Percentiles rank a stretch among this genome's conserved stretches.
Evolutionary conservation across 495 filamentous ascomycete species (phyloP).

Genomic region (Annulohypoxylon stygium): DNA sequence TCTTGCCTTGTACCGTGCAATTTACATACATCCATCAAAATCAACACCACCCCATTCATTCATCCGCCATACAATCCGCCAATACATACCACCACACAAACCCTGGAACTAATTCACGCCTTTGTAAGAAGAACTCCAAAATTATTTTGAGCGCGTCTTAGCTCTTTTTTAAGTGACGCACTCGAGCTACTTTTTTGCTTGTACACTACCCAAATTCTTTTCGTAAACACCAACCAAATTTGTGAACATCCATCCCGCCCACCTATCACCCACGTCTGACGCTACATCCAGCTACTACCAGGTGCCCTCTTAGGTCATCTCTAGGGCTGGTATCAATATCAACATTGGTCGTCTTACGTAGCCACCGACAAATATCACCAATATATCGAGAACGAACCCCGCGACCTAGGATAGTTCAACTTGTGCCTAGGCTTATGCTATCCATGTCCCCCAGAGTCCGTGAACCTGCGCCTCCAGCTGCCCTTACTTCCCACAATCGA

Average conservation of each 20-base stretch:
- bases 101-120: background rate
- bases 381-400: constrained; percentile 15
- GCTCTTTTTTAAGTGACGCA: constrained; percentile 10
- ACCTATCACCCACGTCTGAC: background rate
- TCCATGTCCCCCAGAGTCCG: constrained; percentile 37
- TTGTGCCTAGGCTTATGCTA: constrained; percentile 47
- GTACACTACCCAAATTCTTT: constrained; percentile 15
- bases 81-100: constrained; percentile 2
- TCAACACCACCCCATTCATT: constrained; percentile 29
- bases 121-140: constrained; percentile 4
- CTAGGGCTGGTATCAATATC: constrained; percentile 8
- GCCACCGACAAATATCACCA: constrained; percentile 22
- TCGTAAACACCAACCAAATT: constrained; percentile 8
- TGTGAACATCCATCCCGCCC: background rate
- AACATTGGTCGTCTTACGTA: constrained; percentile 7
- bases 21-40: constrained; percentile 28
- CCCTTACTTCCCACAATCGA: constrained; percentile 14
- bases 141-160: constrained; percentile 18
- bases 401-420: constrained; percentile 7
- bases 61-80: constrained; percentile 13
- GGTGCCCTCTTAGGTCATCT: too few relatives aligned
- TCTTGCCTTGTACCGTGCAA: constrained; percentile 30
- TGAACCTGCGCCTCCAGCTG: constrained; percentile 30
- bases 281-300: background rate
- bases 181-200: constrained; percentile 1